Conservation (phyloP, 345 rosid genomes). For the Dovyalis caffra region DNA sequence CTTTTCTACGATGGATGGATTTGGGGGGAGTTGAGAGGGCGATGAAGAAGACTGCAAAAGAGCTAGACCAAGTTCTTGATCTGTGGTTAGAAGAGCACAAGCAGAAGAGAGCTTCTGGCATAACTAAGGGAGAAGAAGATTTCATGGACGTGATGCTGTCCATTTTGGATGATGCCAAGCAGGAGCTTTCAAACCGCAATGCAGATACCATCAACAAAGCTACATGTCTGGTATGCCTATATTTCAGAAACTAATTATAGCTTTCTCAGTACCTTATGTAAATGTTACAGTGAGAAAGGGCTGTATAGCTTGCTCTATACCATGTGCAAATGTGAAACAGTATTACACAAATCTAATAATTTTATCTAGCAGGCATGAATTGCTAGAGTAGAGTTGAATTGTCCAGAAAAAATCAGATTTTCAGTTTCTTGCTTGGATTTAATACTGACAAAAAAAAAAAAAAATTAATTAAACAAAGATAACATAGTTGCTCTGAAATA, state of each 20-base stretch:
- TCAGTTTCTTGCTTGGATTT: too few species aligned
- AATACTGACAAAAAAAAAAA: too few species aligned
- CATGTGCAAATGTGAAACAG: too few species aligned
- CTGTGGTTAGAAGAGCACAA: slow-evolving; percentile 44
- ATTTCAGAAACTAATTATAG: background rate
- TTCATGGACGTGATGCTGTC: slow-evolving; percentile 38
- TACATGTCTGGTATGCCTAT: slow-evolving; percentile 21
- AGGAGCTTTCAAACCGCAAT: slow-evolving; percentile 12
- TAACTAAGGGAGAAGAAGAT: slow-evolving; percentile 10
- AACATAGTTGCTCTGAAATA: too few species aligned
- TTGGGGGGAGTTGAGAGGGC: slow-evolving; percentile 28
- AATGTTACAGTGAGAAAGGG: too few species aligned
- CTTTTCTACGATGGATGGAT: slow-evolving; percentile 39
- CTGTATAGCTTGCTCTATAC: too few species aligned
- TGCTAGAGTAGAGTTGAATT: too few species aligned
- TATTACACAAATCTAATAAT: too few species aligned
- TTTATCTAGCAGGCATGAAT: too few species aligned
- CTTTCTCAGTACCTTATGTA: too few species aligned
- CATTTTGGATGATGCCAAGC: slow-evolving; percentile 3
- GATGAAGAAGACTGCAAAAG: slow-evolving; percentile 26
- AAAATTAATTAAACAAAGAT: too few species aligned
- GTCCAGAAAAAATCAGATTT: too few species aligned
- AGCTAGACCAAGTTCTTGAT: slow-evolving; percentile 22
- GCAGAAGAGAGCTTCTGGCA: slow-evolving; percentile 9
- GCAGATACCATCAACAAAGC: slow-evolving; percentile 33